Base-by-base conservation (phyloP, 2,329 filamentous ascomycete species). In the Xylariaceae sp. region DNA sequence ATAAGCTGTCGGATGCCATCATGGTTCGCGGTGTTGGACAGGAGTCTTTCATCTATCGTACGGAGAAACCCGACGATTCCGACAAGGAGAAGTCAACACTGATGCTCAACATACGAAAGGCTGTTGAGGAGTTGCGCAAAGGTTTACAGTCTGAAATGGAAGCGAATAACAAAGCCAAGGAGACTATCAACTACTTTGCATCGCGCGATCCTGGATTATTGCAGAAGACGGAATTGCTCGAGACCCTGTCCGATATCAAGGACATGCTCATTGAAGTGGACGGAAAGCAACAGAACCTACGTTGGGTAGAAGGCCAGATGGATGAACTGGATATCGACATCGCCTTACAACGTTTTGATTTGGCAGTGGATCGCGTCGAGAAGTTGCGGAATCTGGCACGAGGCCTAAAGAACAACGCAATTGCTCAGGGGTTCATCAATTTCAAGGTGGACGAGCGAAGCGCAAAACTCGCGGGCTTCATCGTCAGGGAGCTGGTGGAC, bases 321-420 rank as follows among this genome's bases (percentile, higher is more conserved):
- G 94, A 99, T 71, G 91, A 96, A 70, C 83, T 99, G 4, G 94
- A 99, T 70, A 97, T 97, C 67, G 88, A 96, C 68, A 92, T 99
- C 68, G 93, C 94, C 0, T 81, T 97, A 54, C 93, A 97, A 72
- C 83, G 85, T 48, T 94, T 96, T 65, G 92, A 97, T 68, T 83
- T 87, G 17, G 89, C 94, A 0, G 94, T 97, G 0, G 81, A 82
- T 4, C 85, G 88, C 35, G 88, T 97, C 1, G 94, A 97, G 73
- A 91, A 90, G 69, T 80, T 99, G 45, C 89, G 92, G 67, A 83
- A 83, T 50, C 80, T 97, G 23, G 89, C 89, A 0, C 86, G 88
- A 62, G 85, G 88, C 1, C 82, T 97, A 41, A 93, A 92, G 74
- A 89, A 88, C 69, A 97, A 97, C 68, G 79, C 82, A 1, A 86